Conservation (phyloP, 176 grass and related monocot genomes). For the Metroxylon sagu region DNA sequence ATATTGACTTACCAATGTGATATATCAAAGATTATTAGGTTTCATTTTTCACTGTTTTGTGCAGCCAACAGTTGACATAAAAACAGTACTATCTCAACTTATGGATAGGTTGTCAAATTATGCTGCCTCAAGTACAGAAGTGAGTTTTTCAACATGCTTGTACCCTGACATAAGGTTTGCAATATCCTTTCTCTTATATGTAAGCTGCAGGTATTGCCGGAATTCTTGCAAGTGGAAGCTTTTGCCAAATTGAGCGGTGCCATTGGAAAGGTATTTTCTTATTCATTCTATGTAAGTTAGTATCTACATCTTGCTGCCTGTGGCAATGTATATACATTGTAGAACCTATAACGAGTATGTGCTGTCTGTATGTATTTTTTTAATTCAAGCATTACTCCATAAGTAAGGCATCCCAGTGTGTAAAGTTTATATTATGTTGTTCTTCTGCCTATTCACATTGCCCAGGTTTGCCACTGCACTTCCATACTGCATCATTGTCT, state of each 20-base stretch:
- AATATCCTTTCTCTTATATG: constrained; percentile 35
- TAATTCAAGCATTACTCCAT: no score
- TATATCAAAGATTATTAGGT: constrained; percentile 2
- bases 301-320: not conserved
- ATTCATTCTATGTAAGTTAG: not conserved
- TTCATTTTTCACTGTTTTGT: constrained; percentile 31
- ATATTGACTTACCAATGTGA: constrained; percentile 7
- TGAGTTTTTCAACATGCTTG: constrained; percentile 27
- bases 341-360: not conserved
- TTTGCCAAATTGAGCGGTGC: constrained; percentile 16
- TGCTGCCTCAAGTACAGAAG: constrained; percentile 77
- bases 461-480: no score
- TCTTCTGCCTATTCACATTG: no score
- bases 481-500: no score
- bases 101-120: constrained; percentile 98
- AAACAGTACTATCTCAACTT: constrained; percentile 92
- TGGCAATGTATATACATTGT: not conserved
- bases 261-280: constrained; percentile 6
- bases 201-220: constrained; percentile 77
- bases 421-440: no score
- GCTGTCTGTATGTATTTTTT: not conserved
- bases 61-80: constrained; percentile 96
- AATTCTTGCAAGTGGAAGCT: constrained; percentile 37
- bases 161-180: constrained; percentile 1
- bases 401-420: no score